Conservation (phyloP, 2,329 filamentous ascomycete species). For the Stenocarpella maydis region DNA sequence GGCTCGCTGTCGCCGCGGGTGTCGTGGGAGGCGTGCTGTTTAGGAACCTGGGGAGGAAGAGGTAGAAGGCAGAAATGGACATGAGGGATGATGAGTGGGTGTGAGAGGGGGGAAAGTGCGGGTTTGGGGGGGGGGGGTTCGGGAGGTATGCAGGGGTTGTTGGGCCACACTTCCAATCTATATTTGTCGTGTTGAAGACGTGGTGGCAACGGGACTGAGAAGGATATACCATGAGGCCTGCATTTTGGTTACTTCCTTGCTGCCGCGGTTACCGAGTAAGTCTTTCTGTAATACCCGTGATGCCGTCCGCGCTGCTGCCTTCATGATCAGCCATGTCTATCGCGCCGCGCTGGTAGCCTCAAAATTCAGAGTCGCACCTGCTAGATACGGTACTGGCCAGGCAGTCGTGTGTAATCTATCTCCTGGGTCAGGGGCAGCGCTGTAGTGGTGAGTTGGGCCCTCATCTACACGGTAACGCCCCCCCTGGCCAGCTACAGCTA, state of each 20-base stretch:
- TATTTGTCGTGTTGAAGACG: background rate
- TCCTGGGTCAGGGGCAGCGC: too few relatives aligned
- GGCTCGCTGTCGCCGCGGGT: constrained; percentile 91
- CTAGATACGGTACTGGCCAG: too few relatives aligned
- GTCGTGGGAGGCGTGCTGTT: constrained; percentile 89
- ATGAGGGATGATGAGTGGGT: background rate
- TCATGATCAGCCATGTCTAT: constrained; percentile 1
- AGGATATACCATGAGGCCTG: background rate
- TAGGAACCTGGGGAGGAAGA: constrained; percentile 73
- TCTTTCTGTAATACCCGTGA: background rate
- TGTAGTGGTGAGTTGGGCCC: too few relatives aligned
- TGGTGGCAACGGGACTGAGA: background rate
- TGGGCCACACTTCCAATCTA: background rate
- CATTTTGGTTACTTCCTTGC: constrained; percentile 1
- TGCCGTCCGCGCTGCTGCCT: background rate
- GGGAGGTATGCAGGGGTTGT: background rate
- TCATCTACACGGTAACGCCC: too few relatives aligned
- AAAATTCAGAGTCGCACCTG: constrained; percentile 4
- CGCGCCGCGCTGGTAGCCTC: constrained; percentile 2
- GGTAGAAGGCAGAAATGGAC: constrained; percentile 44
- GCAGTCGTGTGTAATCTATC: too few relatives aligned
- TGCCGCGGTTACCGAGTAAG: constrained; percentile 11
- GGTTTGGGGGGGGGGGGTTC: background rate
- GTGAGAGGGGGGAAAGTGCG: background rate
- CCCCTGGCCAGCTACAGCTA: too few relatives aligned